A percentile compares a stretch with the other conserved stretches of the same genome.
phyloP scores from a whole-genome alignment of 768 basidiomycete genomes.

The Xerocomus spinulosus region DNA sequence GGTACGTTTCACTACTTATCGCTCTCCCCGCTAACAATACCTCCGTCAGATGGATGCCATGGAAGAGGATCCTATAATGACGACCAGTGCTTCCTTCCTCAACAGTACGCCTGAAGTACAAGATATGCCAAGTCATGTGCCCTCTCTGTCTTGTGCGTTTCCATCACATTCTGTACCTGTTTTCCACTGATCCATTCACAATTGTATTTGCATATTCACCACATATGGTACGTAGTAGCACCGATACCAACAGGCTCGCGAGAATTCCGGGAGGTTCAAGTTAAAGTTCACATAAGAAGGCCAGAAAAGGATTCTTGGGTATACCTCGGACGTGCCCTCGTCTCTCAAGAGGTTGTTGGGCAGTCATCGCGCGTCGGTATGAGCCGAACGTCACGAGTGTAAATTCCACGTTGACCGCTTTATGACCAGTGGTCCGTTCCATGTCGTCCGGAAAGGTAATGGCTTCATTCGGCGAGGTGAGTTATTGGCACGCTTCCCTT shows the following conservation, averaged over 20 bases:
- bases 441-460: slow-evolving; percentile 63
- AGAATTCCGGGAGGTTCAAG: slow-evolving; percentile 74
- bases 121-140: slow-evolving; percentile 10
- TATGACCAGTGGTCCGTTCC: slow-evolving; percentile 35
- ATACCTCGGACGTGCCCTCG: slow-evolving; percentile 74
- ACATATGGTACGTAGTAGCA: slow-evolving; percentile 13
- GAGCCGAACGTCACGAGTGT: slow-evolving; percentile 24
- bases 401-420: slow-evolving; percentile 6
- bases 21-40: neutral
- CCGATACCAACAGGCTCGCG: slow-evolving; percentile 32
- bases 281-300: slow-evolving; percentile 79
- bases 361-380: slow-evolving; percentile 78
- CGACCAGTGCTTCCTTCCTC: slow-evolving; percentile 18
- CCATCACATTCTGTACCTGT: neutral
- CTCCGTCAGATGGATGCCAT: slow-evolving; percentile 30
- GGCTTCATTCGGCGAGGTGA: slow-evolving; percentile 65
- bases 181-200: slow-evolving; percentile 10
- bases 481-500: slow-evolving; percentile 13
- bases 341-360: slow-evolving; percentile 68
- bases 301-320: slow-evolving; percentile 79
- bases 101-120: slow-evolving; percentile 18
- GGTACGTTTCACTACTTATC: slow-evolving; percentile 1
- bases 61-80: slow-evolving; percentile 32
- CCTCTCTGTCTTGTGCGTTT: slow-evolving; percentile 20
- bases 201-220: neutral